Base-by-base conservation (phyloP, 2,329 filamentous ascomycete genomes). In the Didymosphaeria variabile region DNA sequence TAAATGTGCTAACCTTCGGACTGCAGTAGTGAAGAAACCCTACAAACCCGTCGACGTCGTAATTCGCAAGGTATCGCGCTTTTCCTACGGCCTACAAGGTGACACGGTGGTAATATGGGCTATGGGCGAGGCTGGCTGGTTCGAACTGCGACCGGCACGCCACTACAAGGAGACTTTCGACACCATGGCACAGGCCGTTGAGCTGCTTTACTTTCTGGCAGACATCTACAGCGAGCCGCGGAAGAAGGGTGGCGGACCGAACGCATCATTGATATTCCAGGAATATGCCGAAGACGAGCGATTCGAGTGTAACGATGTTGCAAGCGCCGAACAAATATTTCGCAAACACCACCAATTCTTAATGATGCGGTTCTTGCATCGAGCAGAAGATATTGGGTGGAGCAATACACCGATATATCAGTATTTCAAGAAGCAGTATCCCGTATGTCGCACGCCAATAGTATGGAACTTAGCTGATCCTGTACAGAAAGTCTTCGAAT, bases 101-200 rank as follows among this genome's bases (percentile, higher is more conserved):
- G 83, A 83, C 0, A 80, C 82, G 19, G 82, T 86, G 4, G 81
- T 86, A n/a, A 80, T 91, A 32, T 93, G 90, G 90, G 87, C 89
- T 1, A 81, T 83, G 32, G 88, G 88, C 40, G 75, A 81, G 57
- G 85, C 88, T 13, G 90, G 89, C 47, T 92, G 90, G 89, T 92
- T 87, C 72, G 86, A 89, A 70, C 83, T 93, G 45, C 80, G 80
- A 34, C 89, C 91, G 1, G 80, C 85, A n/a, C 71, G 80, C 10
- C 74, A 78, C 2, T 93, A 91, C 73, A 77, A 79, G 54, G 68
- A 77, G 6, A 86, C 87, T 31, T 89, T 86, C 74, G 77, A 84
- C 32, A 80, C 83, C 51, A 90, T 91, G 82, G 82, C 85, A 55
- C 84, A 90, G 72, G 89, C 87, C 1, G 85, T 91, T 13, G 81